Conservation (phyloP, 768 basidiomycete genomes). For the Pleurotus djamor region DNA sequence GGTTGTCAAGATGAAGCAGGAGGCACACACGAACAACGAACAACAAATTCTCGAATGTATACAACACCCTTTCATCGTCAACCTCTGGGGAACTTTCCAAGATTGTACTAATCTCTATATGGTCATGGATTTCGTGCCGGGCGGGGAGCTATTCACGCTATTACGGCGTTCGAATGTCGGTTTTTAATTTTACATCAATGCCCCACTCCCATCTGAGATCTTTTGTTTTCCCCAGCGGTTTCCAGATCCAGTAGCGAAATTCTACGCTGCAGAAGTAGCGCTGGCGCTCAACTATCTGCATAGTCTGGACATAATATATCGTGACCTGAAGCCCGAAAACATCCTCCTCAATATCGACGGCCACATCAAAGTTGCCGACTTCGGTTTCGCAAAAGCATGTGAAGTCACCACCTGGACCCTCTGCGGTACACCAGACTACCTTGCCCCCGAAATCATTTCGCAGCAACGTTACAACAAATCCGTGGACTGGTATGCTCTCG, state of each 20-base stretch:
- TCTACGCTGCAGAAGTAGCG: conserved; percentile 95
- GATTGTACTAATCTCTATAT: conserved; percentile 93
- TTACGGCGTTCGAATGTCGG: conserved; percentile 85
- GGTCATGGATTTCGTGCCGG: conserved; percentile 97
- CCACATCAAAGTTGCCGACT: conserved; percentile 96
- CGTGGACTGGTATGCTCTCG: conserved; percentile 98
- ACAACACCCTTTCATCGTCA: conserved; percentile 92
- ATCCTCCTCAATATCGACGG: conserved; percentile 92
- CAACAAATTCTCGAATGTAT: conserved; percentile 82
- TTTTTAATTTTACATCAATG: conserved; percentile 13
- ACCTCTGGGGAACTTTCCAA: conserved; percentile 95
- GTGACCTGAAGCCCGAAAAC: conserved; percentile 98
- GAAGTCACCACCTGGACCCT: conserved; percentile 90
- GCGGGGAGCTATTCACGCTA: conserved; percentile 95
- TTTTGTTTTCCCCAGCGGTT: conserved; percentile 58
- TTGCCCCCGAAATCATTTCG: conserved; percentile 89
- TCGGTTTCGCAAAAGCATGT: conserved; percentile 93
- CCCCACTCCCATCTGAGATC: not conserved
- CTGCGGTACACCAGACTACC: conserved; percentile 95
- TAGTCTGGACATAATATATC: conserved; percentile 86
- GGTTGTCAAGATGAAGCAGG: conserved; percentile 89
- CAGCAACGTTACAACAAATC: conserved; percentile 91
- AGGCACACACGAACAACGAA: conserved; percentile 97
- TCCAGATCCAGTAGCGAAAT: conserved; percentile 96
- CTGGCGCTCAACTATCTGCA: conserved; percentile 92